Conservation (phyloP, 345 rosid genomes). For the Melastoma malabathricum region DNA sequence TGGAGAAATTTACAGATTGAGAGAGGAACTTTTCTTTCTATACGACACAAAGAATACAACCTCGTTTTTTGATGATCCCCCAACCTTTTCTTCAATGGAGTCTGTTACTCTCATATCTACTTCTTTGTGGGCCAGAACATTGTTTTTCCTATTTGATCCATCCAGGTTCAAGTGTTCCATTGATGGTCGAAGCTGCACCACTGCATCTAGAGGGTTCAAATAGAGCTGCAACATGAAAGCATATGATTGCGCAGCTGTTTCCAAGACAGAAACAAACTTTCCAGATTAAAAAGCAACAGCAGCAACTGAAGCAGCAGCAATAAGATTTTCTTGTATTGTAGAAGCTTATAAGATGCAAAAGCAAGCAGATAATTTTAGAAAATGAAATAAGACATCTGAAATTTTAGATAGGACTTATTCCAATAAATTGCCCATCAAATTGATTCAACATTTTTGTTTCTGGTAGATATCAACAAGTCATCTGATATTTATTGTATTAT, state of each 20-base stretch:
- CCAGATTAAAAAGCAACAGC: not conserved
- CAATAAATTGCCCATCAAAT: too few species aligned
- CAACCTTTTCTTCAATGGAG: conserved; percentile 22
- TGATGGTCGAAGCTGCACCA: conserved; percentile 80
- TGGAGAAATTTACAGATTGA: not conserved
- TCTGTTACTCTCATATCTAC: conserved; percentile 22
- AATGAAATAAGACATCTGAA: too few species aligned
- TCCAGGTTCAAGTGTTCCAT: conserved; percentile 24
- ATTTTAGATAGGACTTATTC: too few species aligned
- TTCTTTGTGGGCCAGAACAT: conserved; percentile 17
- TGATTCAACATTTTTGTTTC: too few species aligned
- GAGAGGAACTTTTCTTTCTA: not conserved
- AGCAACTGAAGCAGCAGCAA: too few species aligned
- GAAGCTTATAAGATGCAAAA: too few species aligned
- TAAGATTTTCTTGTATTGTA: too few species aligned
- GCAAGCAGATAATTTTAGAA: too few species aligned
- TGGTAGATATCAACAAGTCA: too few species aligned
- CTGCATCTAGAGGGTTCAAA: conserved; percentile 76
- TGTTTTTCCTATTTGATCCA: conserved; percentile 30
- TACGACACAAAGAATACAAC: conserved; percentile 8
- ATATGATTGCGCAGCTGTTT: conserved; percentile 4
- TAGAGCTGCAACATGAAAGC: conserved; percentile 50
- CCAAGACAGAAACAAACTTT: not conserved
- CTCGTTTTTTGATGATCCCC: conserved; percentile 49
- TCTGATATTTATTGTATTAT: too few species aligned